phyloP scores from a whole-genome alignment of 345 rosid species.

The Arabidopsis arenosa region DNA sequence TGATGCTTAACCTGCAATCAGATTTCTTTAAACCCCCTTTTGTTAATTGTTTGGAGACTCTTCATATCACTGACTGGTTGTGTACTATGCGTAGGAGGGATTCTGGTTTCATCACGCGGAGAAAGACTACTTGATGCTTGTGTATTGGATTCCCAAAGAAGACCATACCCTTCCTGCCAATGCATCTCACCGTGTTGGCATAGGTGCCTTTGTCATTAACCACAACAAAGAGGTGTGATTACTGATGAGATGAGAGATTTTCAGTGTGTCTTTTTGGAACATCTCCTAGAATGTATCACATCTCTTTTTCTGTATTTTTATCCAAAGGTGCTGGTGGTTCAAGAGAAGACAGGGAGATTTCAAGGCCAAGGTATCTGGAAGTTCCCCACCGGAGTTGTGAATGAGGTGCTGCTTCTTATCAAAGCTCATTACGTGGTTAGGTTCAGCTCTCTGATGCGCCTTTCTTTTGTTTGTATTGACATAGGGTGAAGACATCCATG shows the following conservation, averaged over 20 bases:
- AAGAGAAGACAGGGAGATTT: conserved; percentile 71
- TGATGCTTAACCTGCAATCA: neutral
- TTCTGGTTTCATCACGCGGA: conserved; percentile 96
- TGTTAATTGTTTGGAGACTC: neutral
- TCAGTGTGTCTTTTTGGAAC: neutral
- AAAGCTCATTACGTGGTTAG: neutral
- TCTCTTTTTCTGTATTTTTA: conserved; percentile 21
- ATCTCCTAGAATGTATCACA: neutral
- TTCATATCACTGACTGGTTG: conserved; percentile 6
- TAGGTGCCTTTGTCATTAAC: conserved; percentile 84
- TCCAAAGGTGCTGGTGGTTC: conserved; percentile 73
- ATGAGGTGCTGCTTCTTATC: conserved; percentile 58
- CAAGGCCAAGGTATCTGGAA: conserved; percentile 74
- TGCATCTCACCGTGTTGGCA: conserved; percentile 81
- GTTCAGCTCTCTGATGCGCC: conserved; percentile 24
- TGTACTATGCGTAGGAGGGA: conserved; percentile 67
- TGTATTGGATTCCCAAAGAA: conserved; percentile 74
- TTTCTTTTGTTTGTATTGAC: neutral
- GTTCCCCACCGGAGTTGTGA: conserved; percentile 85
- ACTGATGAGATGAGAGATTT: neutral
- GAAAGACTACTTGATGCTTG: conserved; percentile 80
- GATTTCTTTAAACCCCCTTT: neutral
- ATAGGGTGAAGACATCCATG: conserved; percentile 85
- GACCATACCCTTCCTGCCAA: conserved; percentile 74
- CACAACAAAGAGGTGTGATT: conserved; percentile 68